These are phyloP conservation scores for Alternaria arborescens DNA, from an alignment of 2,329 filamentous ascomycete genomes.

Conservation along the genomic window DNA sequence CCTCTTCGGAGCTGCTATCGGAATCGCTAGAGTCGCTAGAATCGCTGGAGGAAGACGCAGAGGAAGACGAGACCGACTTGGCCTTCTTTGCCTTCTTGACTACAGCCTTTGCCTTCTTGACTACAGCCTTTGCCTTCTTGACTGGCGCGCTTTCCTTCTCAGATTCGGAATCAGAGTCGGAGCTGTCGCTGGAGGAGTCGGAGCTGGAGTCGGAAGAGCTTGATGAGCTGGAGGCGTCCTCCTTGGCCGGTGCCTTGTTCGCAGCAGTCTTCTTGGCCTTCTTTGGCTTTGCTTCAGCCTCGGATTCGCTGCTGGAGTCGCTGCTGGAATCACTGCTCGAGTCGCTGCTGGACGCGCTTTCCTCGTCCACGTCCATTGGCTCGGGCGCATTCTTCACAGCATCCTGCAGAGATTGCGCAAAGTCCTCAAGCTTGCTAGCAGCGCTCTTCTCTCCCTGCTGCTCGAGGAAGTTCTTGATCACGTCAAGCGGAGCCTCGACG, in stretches of 20 bases:
- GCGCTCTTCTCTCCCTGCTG: constrained; percentile 46
- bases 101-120: constrained; percentile 25
- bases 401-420: constrained; percentile 42
- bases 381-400: constrained; percentile 26
- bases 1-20: constrained; percentile 35
- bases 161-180: constrained; percentile 23
- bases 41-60: constrained; percentile 27
- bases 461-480: constrained; percentile 47
- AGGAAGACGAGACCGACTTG: constrained; percentile 16
- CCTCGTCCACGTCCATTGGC: constrained; percentile 43
- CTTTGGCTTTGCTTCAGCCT: constrained; percentile 40
- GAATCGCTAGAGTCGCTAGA: constrained; percentile 28
- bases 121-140: constrained; percentile 28
- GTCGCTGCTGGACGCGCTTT: constrained; percentile 36
- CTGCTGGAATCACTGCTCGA: constrained; percentile 34
- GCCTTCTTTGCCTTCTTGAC: constrained; percentile 22
- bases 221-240: constrained; percentile 25
- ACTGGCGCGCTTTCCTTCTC: constrained; percentile 53
- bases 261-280: constrained; percentile 20
- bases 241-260: constrained; percentile 24
- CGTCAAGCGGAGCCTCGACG: constrained; percentile 33
- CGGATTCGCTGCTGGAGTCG: constrained; percentile 43
- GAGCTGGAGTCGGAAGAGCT: constrained; percentile 27
- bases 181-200: constrained; percentile 30
- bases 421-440: constrained; percentile 37